Percentiles rank a stretch among this genome's conserved stretches.
Evolutionary conservation across 192 early-diverging fungal species (phyloP).

Genomic region (Mortierella alpina): DNA sequence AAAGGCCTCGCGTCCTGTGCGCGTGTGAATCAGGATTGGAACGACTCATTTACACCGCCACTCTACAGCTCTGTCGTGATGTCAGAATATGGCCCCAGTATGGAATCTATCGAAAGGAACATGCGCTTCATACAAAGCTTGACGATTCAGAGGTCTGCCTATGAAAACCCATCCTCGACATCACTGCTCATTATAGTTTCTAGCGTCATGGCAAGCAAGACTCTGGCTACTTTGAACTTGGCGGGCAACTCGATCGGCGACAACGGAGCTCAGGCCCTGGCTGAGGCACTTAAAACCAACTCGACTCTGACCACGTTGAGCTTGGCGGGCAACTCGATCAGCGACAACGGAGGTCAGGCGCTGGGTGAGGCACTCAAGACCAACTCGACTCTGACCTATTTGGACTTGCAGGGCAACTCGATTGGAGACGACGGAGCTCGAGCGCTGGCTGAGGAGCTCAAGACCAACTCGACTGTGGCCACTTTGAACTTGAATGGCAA

Average conservation of each 20-base stretch:
- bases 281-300: too few species aligned
- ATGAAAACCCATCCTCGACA: neutral
- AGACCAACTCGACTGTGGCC: too few species aligned
- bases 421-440: neutral
- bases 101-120: constrained; percentile 1
- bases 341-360: neutral
- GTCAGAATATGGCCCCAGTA: neutral
- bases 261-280: too few species aligned
- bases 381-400: too few species aligned
- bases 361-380: too few species aligned
- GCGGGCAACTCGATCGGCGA: too few species aligned
- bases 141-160: neutral
- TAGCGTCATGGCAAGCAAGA: neutral
- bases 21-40: neutral
- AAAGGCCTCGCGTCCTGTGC: neutral
- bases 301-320: neutral
- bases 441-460: too few species aligned
- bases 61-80: neutral
- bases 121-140: neutral
- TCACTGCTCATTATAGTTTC: neutral
- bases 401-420: neutral
- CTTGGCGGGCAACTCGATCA: neutral
- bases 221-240: neutral
- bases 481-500: too few species aligned
- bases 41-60: neutral